These are phyloP conservation scores for Moelleriella libera DNA, from an alignment of 2,329 filamentous ascomycete genomes.

Conservation along the genomic window DNA sequence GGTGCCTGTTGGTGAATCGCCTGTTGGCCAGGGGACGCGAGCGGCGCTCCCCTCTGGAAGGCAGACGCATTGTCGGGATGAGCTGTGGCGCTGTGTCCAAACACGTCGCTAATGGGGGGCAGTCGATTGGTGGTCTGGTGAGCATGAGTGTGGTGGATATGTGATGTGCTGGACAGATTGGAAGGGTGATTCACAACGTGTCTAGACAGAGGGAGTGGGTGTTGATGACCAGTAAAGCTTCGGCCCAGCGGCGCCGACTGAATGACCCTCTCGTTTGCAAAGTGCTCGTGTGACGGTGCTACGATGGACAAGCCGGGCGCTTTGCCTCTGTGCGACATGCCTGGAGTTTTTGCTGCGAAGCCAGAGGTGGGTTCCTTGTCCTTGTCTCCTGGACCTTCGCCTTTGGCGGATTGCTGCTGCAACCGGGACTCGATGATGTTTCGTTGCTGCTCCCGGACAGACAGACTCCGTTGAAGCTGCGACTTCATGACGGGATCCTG, in stretches of 20 bases:
- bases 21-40: conserved; percentile 67
- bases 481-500: conserved; percentile 95
- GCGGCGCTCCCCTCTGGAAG: conserved; percentile 49
- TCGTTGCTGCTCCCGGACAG: conserved; percentile 83
- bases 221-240: conserved; percentile 83
- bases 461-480: conserved; percentile 85
- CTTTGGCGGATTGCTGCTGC: conserved; percentile 75
- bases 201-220: conserved; percentile 60
- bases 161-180: conserved; percentile 68
- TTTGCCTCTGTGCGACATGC: conserved; percentile 60
- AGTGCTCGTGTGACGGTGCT: conserved; percentile 83
- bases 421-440: conserved; percentile 86
- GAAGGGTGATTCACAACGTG: conserved; percentile 73
- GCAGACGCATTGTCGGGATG: conserved; percentile 39
- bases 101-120: conserved; percentile 89
- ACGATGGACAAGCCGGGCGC: conserved; percentile 85
- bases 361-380: conserved; percentile 31
- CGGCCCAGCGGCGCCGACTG: conserved; percentile 92
- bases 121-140: conserved; percentile 83
- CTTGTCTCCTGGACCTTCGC: conserved; percentile 48
- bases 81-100: conserved; percentile 61
- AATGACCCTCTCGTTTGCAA: conserved; percentile 87
- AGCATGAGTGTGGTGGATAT: conserved; percentile 82
- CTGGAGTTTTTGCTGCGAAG: conserved; percentile 56
- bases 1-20: conserved; percentile 34